Evolutionary conservation across 1,139 yeast species (phyloP), one percentile per base, ranked within the genome.

Genomic region (Scheffersomyces cryptocercus): DNA sequence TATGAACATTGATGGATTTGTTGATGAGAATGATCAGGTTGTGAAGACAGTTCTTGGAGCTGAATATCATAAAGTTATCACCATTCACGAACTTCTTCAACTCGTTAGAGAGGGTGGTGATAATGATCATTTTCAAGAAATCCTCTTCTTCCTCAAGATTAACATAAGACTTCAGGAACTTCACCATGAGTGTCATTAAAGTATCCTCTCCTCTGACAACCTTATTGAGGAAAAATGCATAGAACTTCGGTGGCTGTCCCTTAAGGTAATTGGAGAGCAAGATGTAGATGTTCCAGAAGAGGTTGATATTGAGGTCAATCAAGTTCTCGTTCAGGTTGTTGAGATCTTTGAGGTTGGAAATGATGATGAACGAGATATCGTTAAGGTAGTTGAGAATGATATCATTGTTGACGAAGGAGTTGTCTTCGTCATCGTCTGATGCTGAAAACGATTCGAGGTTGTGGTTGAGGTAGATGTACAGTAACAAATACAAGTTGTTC

Each of bases 21-120:
- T 75, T 75, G 28, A 75, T 66, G 36, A 75, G 58, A 28, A 77
- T 75, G 31, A 77, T 68, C 1, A 80, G 68, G 51, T 76, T 76
- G 49, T 77, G 82, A 31, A 77, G 59, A 30, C 66, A 62, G 47
- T 72, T 73, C 41, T 67, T 69, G 53, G 67, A 67, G 32, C 68
- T 68, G 51, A 63, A 72, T 10, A 70, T 64, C 36, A 60, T 50
- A 41, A 69, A 53, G 37, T 58, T 57, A 35, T 67, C 67, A 39
- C 61, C 64, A 41, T 58, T 58, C 38, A 60, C 62, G 36, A 61
- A 58, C 46, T 65, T 56, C 48, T 73, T 75, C 45, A 75, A 59
- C 51, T 77, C 82, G 53, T 76, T 77, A 40, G 67, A 53, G 46
- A 73, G 52, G 33, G 79, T 65, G 43, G 70, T 43, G 43, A 70